A percentile compares a stretch with the other conserved stretches of the same genome.
Evolutionary conservation across 2,329 filamentous ascomycete species (phyloP).

Genomic region (Hymenoscyphus occultus): DNA sequence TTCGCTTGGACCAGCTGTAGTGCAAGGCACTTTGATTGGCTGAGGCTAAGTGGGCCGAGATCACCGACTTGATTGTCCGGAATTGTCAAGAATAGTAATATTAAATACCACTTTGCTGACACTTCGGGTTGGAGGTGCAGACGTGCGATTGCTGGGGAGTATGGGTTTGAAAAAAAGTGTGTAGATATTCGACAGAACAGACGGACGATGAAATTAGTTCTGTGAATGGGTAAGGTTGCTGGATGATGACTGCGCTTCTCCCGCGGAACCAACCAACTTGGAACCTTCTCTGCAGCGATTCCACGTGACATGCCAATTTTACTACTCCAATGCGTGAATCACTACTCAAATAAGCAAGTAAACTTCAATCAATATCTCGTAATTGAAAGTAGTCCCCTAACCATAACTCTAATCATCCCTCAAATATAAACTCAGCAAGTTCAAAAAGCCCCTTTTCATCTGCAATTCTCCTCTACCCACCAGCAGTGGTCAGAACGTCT

Average conservation of each 20-base stretch:
- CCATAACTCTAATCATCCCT: neutral
- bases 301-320: neutral
- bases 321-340: neutral
- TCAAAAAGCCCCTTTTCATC: neutral
- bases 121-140: neutral
- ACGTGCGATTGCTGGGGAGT: too few species aligned
- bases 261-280: too few species aligned
- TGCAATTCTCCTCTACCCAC: neutral
- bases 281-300: too few species aligned
- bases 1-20: neutral
- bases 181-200: too few species aligned
- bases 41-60: neutral
- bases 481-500: too few species aligned
- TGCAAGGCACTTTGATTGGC: neutral
- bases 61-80: neutral
- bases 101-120: neutral
- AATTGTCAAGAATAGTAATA: neutral
- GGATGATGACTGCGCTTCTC: too few species aligned
- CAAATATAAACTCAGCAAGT: neutral
- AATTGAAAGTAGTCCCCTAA: too few species aligned
- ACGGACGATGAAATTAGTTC: too few species aligned
- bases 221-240: too few species aligned
- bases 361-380: too few species aligned
- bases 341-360: neutral
- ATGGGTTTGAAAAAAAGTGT: too few species aligned